phyloP scores from a whole-genome alignment of 208 protist genomes.

The Crithidia sp. region DNA sequence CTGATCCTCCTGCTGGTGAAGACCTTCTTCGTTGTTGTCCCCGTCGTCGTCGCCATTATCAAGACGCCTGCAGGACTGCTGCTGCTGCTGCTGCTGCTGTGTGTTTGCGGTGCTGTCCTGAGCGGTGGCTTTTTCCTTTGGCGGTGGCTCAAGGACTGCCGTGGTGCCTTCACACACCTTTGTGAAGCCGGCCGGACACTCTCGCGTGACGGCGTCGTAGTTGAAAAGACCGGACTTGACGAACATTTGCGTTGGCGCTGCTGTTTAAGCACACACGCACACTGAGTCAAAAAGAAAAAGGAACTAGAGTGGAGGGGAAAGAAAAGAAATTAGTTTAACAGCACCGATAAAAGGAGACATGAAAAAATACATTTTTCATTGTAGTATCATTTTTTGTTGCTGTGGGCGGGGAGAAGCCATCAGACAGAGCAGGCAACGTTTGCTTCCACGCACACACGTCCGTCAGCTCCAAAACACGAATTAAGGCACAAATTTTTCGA shows the following conservation, averaged over 20 bases:
- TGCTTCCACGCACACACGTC: too few species aligned
- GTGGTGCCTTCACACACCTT: constrained; percentile 82
- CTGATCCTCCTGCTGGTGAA: constrained; percentile 59
- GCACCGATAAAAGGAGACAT: not conserved
- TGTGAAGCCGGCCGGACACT: constrained; percentile 59
- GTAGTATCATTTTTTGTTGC: too few species aligned
- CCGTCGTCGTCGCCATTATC: constrained; percentile 15
- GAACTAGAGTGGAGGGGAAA: not conserved
- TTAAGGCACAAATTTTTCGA: too few species aligned
- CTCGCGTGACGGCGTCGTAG: constrained; percentile 53
- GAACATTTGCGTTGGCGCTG: constrained; percentile 13
- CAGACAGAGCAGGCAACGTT: too few species aligned
- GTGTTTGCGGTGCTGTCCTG: not conserved
- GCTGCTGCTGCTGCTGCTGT: not conserved
- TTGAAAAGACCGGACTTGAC: constrained; percentile 73
- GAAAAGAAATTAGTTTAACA: not conserved
- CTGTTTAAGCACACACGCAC: not conserved
- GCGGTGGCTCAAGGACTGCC: constrained; percentile 80
- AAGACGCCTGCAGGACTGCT: not conserved
- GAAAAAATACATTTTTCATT: too few species aligned
- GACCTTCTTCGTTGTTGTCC: constrained; percentile 13
- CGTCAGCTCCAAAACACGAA: too few species aligned
- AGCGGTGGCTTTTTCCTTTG: constrained; percentile 20
- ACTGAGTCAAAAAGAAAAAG: not conserved
- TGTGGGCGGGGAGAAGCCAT: too few species aligned